Conservation (phyloP, 2,329 filamentous ascomycete genomes). For the Curvularia eragrostidis region DNA sequence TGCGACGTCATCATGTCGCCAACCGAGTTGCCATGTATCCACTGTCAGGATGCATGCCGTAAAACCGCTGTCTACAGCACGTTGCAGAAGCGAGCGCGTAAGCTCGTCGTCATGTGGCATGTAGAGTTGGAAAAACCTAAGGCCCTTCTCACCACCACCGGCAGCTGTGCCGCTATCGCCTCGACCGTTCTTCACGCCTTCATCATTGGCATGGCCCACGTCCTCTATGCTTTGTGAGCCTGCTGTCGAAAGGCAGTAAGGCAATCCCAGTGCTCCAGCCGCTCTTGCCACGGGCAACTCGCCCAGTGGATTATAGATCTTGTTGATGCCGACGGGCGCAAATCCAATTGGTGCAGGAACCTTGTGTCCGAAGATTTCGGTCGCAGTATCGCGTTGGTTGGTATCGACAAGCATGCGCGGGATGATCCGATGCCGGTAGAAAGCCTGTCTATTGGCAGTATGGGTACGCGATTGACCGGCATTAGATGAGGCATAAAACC, state of each 20-base stretch:
- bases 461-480: slow-evolving; percentile 62
- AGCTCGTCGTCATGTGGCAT: slow-evolving; percentile 68
- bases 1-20: slow-evolving; percentile 65
- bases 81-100: slow-evolving; percentile 62
- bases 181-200: slow-evolving; percentile 22
- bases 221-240: slow-evolving; percentile 64
- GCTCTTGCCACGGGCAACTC: slow-evolving; percentile 67
- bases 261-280: slow-evolving; percentile 64
- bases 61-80: slow-evolving; percentile 63
- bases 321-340: slow-evolving; percentile 70
- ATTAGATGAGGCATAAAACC: slow-evolving; percentile 66
- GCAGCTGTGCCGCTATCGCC: slow-evolving; percentile 9
- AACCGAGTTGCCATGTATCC: slow-evolving; percentile 69
- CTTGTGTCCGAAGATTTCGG: slow-evolving; percentile 66
- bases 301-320: slow-evolving; percentile 66
- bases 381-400: slow-evolving; percentile 63
- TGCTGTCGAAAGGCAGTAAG: slow-evolving; percentile 67
- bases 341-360: slow-evolving; percentile 68
- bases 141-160: slow-evolving; percentile 21
- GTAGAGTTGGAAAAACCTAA: slow-evolving; percentile 69
- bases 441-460: slow-evolving; percentile 67
- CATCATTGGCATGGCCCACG: slow-evolving; percentile 63
- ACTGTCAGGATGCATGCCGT: slow-evolving; percentile 66
- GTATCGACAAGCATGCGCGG: slow-evolving; percentile 67
- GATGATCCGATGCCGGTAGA: slow-evolving; percentile 69